Evolutionary conservation across 2,329 filamentous ascomycete genomes (phyloP), one percentile per base, ranked within the genome.

Genomic region (Neonectria faginata): DNA sequence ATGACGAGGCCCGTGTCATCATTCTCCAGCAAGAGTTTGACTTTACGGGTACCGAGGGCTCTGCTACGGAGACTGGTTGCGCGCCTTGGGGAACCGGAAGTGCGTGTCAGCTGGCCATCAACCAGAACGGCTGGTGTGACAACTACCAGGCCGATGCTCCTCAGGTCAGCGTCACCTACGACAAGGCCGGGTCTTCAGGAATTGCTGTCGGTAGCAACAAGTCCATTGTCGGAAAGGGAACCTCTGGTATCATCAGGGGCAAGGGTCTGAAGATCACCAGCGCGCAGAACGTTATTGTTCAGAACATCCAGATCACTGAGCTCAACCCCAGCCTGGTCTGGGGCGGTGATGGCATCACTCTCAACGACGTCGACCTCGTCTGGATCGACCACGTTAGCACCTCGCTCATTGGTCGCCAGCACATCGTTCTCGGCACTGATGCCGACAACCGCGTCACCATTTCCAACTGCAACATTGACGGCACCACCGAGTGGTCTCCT

Each of bases 391-490:
- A 84, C 70, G 81, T 83, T 66, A 84, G 84, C 76, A 85, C 84
- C 48, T 85, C 85, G 54, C 81, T 84, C 41, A 85, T 88, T 66
- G 85, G 84, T 57, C 85, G 86, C 50, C 86, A 88, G 74, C 84
- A 87, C 79, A 83, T 88, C 52, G 86, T 88, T 55, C 81, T 86
- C 47, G 86, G 87, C 65, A 83, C 81, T 70, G 70, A 75, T 3
- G 81, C 84, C 51, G 83, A 81, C 68, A 82, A 81, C 72, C 84
- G 84, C 42, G 83, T 89, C 18, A 87, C 86, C 12, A 83, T 89
- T 71, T 85, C 86, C 68, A 88, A 89, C 82, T 80, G 72, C 77
- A 83, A 86, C 70, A 84, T 89, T 71, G 82, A 89, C 73, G 87
- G 87, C 58, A 69, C 73, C 10, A 81, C 82, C n/a, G 71, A 77